A percentile compares a stretch with the other conserved stretches of the same genome.
Conservation (phyloP, 345 rosid genomes). For the Kandelia obovata region DNA sequence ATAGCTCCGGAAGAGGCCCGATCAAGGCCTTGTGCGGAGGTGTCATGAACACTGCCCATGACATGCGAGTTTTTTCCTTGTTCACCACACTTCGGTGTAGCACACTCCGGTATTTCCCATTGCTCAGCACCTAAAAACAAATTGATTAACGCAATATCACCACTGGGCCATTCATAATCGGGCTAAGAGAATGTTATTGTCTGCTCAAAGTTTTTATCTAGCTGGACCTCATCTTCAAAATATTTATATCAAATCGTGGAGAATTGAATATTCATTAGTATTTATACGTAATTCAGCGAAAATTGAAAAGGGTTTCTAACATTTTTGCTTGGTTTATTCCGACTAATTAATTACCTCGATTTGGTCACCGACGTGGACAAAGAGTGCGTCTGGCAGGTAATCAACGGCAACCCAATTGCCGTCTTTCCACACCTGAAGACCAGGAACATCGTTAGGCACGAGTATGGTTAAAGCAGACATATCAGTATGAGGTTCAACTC, state of each 20-base stretch:
- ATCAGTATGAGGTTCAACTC: slow-evolving; percentile 60
- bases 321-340: background rate
- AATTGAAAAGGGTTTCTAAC: background rate
- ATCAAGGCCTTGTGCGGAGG: slow-evolving; percentile 43
- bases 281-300: background rate
- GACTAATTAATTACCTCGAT: slow-evolving; percentile 33
- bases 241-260: background rate
- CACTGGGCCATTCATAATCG: too few relatives aligned
- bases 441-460: slow-evolving; percentile 46
- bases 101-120: slow-evolving; percentile 50
- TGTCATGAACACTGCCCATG: slow-evolving; percentile 46
- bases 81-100: slow-evolving; percentile 49
- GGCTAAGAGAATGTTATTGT: too few relatives aligned
- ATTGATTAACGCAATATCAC: background rate
- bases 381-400: slow-evolving; percentile 38
- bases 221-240: too few relatives aligned
- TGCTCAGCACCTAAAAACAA: slow-evolving; percentile 45
- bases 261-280: too few relatives aligned
- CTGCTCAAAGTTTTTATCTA: too few relatives aligned
- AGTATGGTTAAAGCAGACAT: slow-evolving; percentile 54
- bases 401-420: slow-evolving; percentile 47
- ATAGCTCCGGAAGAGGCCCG: slow-evolving; percentile 42
- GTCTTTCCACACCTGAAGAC: slow-evolving; percentile 53
- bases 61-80: slow-evolving; percentile 42
- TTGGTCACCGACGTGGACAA: slow-evolving; percentile 49